Evolutionary conservation across 352 stramenopile genomes (phyloP), one percentile per base, ranked within the genome.

Genomic region (Phytophthora boehmeriae): DNA sequence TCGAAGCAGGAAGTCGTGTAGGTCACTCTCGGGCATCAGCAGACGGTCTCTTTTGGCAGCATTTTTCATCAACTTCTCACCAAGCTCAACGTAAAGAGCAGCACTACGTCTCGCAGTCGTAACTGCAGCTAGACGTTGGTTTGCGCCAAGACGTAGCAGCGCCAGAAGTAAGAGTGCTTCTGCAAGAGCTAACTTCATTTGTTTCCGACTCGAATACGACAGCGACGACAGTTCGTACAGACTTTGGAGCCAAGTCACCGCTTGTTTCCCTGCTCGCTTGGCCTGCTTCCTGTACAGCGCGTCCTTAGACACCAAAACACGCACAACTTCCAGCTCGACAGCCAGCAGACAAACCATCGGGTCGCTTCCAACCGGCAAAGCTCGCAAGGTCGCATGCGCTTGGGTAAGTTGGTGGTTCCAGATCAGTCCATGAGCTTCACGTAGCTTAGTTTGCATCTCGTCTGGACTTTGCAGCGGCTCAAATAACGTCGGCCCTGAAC

Each of bases 281-380:
- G 75, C 72, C 11, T 66, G 59, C 11, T 71, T 71, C 1, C 61
- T 8, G 4, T 69, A 63, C 10, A 75, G 47, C 27, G 45, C 13
- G 34, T 84, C 75, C 25, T 78, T 76, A 17, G 75, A 84, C 19
- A 74, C 49, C 22, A 84, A 13, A 17, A 80, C 75, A 2, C 75
- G 71, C 8, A 75, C 43, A 0, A 54, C 30, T n/a, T 74, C 68
- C 1, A 83, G 32, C 59, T 81, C 75, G 20, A 62, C 66, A 1
- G 41, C 35, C 25, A 69, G 17, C 1, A 83, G 34, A 51, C 66
- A 57, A 10, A 73, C 23, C 30, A 66, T 46, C 4, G 72, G 69
- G 27, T 80, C 63, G 13, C 49, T 58, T 35, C 57, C 59, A 30
- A 41, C 55, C 0, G 55, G 42, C 25, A 75, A 48, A 1, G 50